phyloP scores from a whole-genome alignment of 495 filamentous ascomycete species.

The Podospora conica region DNA sequence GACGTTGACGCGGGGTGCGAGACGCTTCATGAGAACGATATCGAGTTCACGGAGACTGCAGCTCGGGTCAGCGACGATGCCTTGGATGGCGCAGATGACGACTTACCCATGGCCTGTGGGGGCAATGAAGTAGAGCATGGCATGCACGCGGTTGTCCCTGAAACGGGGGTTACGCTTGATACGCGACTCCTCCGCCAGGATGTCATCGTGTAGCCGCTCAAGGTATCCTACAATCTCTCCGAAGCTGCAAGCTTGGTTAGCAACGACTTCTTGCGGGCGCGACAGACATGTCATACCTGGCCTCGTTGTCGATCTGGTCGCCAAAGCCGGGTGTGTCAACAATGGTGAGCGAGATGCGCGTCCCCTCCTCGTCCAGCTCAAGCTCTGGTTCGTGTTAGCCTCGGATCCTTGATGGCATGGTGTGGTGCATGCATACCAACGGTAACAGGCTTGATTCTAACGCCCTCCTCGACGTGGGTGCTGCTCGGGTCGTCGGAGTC shows the following conservation, averaged over 20 bases:
- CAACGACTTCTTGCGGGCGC: neutral
- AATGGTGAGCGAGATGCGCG: conserved; percentile 93
- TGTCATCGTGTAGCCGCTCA: conserved; percentile 98
- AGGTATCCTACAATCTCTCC: conserved; percentile 95
- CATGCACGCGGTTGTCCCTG: conserved; percentile 97
- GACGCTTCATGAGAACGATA: conserved; percentile 98
- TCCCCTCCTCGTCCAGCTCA: conserved; percentile 96
- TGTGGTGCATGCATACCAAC: conserved; percentile 62
- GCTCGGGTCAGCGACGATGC: neutral
- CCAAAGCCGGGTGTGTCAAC: conserved; percentile 98
- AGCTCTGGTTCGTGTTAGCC: conserved; percentile 57
- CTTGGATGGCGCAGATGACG: conserved; percentile 26
- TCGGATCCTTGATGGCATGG: neutral
- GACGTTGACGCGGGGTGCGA: conserved; percentile 96
- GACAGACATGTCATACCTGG: conserved; percentile 53
- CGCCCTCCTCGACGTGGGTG: conserved; percentile 91
- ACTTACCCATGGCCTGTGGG: conserved; percentile 90
- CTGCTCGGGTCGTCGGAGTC: conserved; percentile 81
- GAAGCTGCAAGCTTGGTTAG: conserved; percentile 55
- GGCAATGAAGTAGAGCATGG: conserved; percentile 97
- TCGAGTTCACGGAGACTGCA: conserved; percentile 92
- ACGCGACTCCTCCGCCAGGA: conserved; percentile 96
- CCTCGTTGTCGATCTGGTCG: conserved; percentile 98
- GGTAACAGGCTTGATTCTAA: conserved; percentile 96
- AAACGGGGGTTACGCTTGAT: conserved; percentile 99